These are phyloP conservation scores for Cutaneotrichosporon spelunceum DNA, from an alignment of 1,284 basidiomycete genomes.

Conservation along the genomic window DNA sequence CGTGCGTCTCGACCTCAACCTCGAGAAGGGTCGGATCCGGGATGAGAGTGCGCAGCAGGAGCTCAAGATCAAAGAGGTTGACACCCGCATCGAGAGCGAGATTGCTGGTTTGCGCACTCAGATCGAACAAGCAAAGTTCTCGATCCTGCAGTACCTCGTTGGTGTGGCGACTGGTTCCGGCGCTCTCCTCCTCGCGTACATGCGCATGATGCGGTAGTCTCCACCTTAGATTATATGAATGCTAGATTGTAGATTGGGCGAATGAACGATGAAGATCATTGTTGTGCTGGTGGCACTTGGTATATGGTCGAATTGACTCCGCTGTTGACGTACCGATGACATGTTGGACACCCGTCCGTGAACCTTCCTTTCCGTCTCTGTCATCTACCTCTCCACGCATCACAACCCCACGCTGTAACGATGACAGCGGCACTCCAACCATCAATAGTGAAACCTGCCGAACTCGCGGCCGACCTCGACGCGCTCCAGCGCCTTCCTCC, in stretches of 20 bases:
- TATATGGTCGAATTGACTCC: conserved; percentile 18
- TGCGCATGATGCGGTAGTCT: conserved; percentile 46
- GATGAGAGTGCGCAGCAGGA: conserved; percentile 92
- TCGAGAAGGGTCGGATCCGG: conserved; percentile 91
- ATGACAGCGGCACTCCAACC: background rate
- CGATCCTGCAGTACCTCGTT: conserved; percentile 49
- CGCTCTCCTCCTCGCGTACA: conserved; percentile 50
- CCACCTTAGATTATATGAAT: background rate
- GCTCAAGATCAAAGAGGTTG: conserved; percentile 96
- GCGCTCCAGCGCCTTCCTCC: conserved; percentile 14
- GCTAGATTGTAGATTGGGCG: conserved; percentile 28
- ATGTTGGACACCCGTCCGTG: background rate
- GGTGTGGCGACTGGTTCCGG: conserved; percentile 52
- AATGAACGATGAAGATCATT: conserved; percentile 30
- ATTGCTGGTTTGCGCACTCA: conserved; percentile 84
- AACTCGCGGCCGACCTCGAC: conserved; percentile 15
- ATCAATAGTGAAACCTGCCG: background rate
- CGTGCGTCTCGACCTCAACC: conserved; percentile 89
- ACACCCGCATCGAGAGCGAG: conserved; percentile 95
- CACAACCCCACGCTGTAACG: too few relatives aligned
- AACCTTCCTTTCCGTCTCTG: background rate
- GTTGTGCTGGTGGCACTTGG: conserved; percentile 51
- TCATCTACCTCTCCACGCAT: too few relatives aligned
- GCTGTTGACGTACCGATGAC: conserved; percentile 1
- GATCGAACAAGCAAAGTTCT: conserved; percentile 83